Conservation (phyloP, 139 green algal species). For the Choricystis sp. region DNA sequence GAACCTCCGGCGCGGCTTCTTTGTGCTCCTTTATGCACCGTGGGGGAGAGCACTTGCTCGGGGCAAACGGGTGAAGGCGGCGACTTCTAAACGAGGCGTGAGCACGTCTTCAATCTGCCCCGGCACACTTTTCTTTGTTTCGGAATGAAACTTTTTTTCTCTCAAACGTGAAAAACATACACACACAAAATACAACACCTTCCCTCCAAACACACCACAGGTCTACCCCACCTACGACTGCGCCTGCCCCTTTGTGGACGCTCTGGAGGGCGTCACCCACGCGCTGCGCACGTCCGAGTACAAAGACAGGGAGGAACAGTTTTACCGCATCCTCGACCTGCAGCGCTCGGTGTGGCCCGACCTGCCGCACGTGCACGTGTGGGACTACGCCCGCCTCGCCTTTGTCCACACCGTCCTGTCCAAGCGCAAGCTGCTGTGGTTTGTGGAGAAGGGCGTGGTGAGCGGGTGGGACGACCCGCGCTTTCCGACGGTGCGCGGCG, state of each 20-base stretch:
- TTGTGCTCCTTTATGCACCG: background rate
- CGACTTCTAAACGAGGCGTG: background rate
- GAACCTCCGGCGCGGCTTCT: background rate
- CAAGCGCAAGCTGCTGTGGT: conserved; percentile 96
- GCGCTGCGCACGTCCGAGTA: conserved; percentile 92
- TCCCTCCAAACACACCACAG: conserved; percentile 19
- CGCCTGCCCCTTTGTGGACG: conserved; percentile 92
- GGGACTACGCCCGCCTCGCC: conserved; percentile 80
- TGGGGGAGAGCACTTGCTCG: background rate
- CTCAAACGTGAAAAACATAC: background rate
- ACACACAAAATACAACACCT: background rate
- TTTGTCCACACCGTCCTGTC: conserved; percentile 70
- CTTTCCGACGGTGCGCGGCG: conserved; percentile 94
- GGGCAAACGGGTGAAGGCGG: background rate
- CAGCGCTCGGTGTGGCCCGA: conserved; percentile 47
- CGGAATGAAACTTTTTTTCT: background rate
- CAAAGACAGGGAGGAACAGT: conserved; percentile 74
- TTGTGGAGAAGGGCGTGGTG: conserved; percentile 73
- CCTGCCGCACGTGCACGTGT: conserved; percentile 80
- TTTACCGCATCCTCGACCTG: conserved; percentile 63
- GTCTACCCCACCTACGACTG: conserved; percentile 98
- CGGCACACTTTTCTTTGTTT: background rate
- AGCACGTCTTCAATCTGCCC: background rate
- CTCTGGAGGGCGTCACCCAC: conserved; percentile 88
- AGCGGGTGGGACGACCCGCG: conserved; percentile 86